Conservation (phyloP, 257 asterid genomes). For the Leptodermis oblonga region DNA sequence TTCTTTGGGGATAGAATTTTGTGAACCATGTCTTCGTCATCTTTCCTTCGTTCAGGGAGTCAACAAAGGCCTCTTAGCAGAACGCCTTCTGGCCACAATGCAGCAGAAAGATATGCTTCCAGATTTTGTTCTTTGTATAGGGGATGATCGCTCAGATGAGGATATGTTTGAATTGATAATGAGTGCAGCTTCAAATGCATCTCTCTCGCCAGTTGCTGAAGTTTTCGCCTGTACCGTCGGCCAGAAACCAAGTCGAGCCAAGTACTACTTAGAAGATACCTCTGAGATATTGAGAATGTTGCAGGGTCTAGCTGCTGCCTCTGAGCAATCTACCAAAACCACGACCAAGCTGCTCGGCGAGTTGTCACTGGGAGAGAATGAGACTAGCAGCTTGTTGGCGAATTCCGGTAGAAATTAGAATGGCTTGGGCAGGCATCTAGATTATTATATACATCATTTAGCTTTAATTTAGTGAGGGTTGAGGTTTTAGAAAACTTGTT, state of each 20-base stretch:
- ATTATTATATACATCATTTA: background rate
- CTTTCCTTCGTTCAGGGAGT: slow-evolving; percentile 48
- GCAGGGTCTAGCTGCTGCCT: slow-evolving; percentile 69
- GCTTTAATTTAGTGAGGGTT: slow-evolving; percentile 1
- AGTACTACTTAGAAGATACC: slow-evolving; percentile 67
- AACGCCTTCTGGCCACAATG: slow-evolving; percentile 51
- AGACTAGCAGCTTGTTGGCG: background rate
- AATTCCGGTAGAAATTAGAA: background rate
- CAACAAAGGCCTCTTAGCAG: slow-evolving; percentile 70
- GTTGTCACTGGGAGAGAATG: slow-evolving; percentile 30
- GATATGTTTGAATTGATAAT: slow-evolving; percentile 85
- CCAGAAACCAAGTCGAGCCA: slow-evolving; percentile 79
- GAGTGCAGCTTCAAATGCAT: slow-evolving; percentile 51
- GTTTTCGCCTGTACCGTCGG: slow-evolving; percentile 83
- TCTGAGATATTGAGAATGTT: slow-evolving; percentile 73
- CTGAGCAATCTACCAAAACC: slow-evolving; percentile 41
- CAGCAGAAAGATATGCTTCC: slow-evolving; percentile 50
- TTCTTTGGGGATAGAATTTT: background rate
- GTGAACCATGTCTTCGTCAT: background rate
- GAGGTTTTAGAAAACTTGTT: slow-evolving; percentile 10
- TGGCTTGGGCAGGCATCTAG: slow-evolving; percentile 12
- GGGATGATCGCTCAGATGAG: slow-evolving; percentile 82
- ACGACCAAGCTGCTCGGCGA: slow-evolving; percentile 28
- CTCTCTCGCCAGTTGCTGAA: slow-evolving; percentile 71
- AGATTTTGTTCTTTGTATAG: slow-evolving; percentile 76